Percentiles rank a stretch among this genome's conserved stretches.
phyloP scores from a whole-genome alignment of 2,329 filamentous ascomycete species.

The Didymella sp. region DNA sequence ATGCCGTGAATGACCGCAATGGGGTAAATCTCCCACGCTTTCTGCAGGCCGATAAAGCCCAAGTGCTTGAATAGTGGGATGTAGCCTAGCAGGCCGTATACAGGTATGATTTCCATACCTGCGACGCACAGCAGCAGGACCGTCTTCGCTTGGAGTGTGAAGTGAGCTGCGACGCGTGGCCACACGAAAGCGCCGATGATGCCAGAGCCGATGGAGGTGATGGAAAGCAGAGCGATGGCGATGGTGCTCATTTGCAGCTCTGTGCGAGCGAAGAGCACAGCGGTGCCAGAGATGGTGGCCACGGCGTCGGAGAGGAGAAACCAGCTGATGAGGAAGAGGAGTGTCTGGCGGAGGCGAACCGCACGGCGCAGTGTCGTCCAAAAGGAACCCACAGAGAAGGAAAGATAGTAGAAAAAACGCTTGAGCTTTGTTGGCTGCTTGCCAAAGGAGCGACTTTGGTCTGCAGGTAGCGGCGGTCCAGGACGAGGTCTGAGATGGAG shows the following conservation, averaged over 20 bases:
- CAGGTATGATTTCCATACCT: conserved; percentile 85
- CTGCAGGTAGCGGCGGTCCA: conserved; percentile 72
- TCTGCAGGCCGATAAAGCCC: conserved; percentile 80
- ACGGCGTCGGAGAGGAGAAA: conserved; percentile 92
- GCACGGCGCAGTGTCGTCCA: conserved; percentile 79
- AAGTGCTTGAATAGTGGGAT: conserved; percentile 74
- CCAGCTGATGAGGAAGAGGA: conserved; percentile 82
- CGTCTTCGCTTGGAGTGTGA: conserved; percentile 74
- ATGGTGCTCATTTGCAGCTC: conserved; percentile 86
- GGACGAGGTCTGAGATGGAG: conserved; percentile 84
- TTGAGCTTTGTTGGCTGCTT: conserved; percentile 21
- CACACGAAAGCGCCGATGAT: conserved; percentile 86
- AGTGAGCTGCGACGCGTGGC: conserved; percentile 74
- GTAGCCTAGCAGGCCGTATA: conserved; percentile 87
- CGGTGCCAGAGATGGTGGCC: conserved; percentile 91
- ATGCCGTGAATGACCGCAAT: conserved; percentile 86
- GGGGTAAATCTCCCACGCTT: conserved; percentile 92
- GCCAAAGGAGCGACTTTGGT: conserved; percentile 24
- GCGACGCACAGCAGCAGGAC: conserved; percentile 85
- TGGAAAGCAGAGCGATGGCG: conserved; percentile 84
- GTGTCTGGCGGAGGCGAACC: conserved; percentile 71
- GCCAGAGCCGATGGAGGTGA: conserved; percentile 85
- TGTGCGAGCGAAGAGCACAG: conserved; percentile 91
- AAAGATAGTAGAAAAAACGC: conserved; percentile 69
- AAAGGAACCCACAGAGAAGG: conserved; percentile 81